Evolutionary conservation across 441 rosid species (phyloP).

Genomic region (Capsella rubella): DNA sequence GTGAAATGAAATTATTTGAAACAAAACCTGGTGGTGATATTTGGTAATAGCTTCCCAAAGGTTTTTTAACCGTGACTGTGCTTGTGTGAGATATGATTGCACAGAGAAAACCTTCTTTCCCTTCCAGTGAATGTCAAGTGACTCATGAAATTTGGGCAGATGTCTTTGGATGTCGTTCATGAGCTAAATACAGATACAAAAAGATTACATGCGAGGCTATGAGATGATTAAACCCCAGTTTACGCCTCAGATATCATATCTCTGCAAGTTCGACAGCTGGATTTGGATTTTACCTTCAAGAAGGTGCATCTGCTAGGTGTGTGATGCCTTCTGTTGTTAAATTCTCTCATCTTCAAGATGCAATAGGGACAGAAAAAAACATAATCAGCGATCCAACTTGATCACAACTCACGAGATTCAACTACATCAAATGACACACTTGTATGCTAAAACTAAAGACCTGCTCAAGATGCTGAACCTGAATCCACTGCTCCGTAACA

Average conservation of each 20-base stretch:
- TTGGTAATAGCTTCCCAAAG: slow-evolving; percentile 55
- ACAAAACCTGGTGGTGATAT: slow-evolving; percentile 84
- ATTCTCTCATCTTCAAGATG: slow-evolving; percentile 57
- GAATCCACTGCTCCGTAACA: slow-evolving; percentile 87
- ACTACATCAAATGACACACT: not conserved
- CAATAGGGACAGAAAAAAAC: slow-evolving; percentile 8
- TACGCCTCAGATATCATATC: slow-evolving; percentile 7
- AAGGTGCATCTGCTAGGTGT: slow-evolving; percentile 56
- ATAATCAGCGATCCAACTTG: slow-evolving; percentile 2
- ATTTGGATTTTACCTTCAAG: slow-evolving; percentile 63
- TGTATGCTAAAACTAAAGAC: slow-evolving; percentile 59
- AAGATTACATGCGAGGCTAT: slow-evolving; percentile 7
- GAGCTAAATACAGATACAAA: slow-evolving; percentile 48
- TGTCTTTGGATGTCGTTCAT: slow-evolving; percentile 48
- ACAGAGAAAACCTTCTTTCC: slow-evolving; percentile 39
- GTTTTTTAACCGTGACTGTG: slow-evolving; percentile 48
- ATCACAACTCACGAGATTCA: not conserved
- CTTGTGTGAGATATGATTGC: slow-evolving; percentile 45
- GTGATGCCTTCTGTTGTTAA: slow-evolving; percentile 53
- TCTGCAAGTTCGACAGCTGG: not conserved
- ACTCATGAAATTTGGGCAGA: slow-evolving; percentile 42
- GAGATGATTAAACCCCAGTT: not conserved
- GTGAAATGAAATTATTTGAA: slow-evolving; percentile 9
- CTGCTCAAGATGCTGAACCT: slow-evolving; percentile 87
- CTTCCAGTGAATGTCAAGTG: slow-evolving; percentile 43